Evolutionary conservation across 192 early-diverging fungal species (phyloP).

Genomic region (Coemansia interrupta): DNA sequence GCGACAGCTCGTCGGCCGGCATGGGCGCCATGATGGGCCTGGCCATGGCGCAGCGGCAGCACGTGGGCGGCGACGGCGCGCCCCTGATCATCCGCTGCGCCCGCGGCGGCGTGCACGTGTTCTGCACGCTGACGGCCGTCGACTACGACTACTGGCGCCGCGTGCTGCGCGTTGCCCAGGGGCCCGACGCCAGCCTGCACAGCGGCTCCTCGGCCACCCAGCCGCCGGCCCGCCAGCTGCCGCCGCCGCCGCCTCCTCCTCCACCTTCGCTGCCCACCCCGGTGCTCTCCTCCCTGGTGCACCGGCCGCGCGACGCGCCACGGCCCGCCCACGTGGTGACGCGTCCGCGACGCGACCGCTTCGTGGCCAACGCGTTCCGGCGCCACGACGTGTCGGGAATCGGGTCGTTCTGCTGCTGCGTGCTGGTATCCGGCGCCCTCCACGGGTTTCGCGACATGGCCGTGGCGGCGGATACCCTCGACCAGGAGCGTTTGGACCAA

Average conservation of each 20-base stretch:
- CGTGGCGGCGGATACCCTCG: neutral
- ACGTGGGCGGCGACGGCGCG: slow-evolving; percentile 25
- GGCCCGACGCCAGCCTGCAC: slow-evolving; percentile 12
- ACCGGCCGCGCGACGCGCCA: slow-evolving; percentile 7
- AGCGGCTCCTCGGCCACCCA: slow-evolving; percentile 1
- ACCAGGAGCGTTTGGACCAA: neutral
- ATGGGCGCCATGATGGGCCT: neutral
- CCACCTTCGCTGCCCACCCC: slow-evolving; percentile 2
- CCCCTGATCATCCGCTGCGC: slow-evolving; percentile 34
- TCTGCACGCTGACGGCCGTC: slow-evolving; percentile 31
- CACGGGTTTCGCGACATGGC: slow-evolving; percentile 10
- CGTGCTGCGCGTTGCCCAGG: slow-evolving; percentile 15
- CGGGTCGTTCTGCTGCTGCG: slow-evolving; percentile 7
- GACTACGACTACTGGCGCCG: slow-evolving; percentile 44
- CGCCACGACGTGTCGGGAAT: neutral
- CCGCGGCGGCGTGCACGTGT: slow-evolving; percentile 19
- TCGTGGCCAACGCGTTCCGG: slow-evolving; percentile 10
- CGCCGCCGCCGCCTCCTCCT: neutral
- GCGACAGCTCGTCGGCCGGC: neutral
- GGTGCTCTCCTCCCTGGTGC: slow-evolving; percentile 14
- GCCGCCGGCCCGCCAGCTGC: neutral
- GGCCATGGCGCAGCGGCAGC: slow-evolving; percentile 13
- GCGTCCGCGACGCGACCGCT: slow-evolving; percentile 3
- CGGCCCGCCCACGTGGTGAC: slow-evolving; percentile 10
- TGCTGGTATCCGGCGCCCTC: neutral